These are phyloP conservation scores for Ophiostoma perfectum DNA, from an alignment of 2,329 filamentous ascomycete genomes.

Conservation along the genomic window DNA sequence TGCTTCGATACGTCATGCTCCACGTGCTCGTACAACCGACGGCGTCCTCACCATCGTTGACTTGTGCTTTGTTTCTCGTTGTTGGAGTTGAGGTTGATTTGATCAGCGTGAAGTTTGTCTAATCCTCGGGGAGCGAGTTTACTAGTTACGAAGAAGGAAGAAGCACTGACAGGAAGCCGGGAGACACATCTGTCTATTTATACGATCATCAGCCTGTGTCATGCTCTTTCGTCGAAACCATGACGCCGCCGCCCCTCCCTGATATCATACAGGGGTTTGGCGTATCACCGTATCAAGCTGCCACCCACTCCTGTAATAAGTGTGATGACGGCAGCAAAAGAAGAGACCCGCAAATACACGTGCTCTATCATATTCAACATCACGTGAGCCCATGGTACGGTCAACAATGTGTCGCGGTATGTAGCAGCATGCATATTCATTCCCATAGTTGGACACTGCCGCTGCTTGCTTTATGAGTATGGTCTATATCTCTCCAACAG, in stretches of 20 bases:
- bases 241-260: conserved; percentile 1
- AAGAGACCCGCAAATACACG: not conserved
- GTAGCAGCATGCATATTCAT: no score
- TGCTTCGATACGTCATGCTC: not conserved
- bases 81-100: not conserved
- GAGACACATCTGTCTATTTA: not conserved
- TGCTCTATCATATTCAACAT: not conserved
- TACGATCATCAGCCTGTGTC: not conserved
- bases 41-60: conserved; percentile 3
- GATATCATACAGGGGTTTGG: conserved; percentile 4
- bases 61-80: not conserved
- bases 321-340: not conserved
- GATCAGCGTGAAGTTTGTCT: not conserved
- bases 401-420: no score
- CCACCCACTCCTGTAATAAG: not conserved
- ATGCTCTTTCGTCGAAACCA: not conserved
- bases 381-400: not conserved
- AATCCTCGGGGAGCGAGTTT: not conserved
- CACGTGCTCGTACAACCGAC: no score
- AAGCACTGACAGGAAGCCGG: not conserved
- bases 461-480: no score
- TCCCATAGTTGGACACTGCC: no score
- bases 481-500: no score
- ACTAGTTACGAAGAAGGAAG: not conserved
- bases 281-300: conserved; percentile 8